Evolutionary conservation across 495 filamentous ascomycete genomes (phyloP).

Genomic region (Annulohypoxylon stygium): DNA sequence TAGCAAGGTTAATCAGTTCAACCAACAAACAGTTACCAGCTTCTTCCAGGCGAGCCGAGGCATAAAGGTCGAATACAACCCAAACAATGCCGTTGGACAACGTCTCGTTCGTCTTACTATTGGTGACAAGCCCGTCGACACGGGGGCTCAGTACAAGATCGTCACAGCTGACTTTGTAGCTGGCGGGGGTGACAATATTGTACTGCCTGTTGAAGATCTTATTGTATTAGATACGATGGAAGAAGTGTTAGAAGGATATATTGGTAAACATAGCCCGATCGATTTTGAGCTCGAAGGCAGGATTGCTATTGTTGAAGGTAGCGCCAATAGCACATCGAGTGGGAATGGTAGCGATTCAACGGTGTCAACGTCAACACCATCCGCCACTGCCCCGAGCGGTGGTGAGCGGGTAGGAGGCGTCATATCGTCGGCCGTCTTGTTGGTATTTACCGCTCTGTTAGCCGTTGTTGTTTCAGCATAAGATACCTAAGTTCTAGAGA

Average conservation of each 20-base stretch:
- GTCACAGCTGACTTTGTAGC: constrained; percentile 69
- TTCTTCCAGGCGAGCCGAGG: constrained; percentile 65
- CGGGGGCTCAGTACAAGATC: constrained; percentile 58
- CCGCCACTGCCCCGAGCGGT: background rate
- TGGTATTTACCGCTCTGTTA: constrained; percentile 13
- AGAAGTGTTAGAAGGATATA: constrained; percentile 63
- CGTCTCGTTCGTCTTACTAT: constrained; percentile 61
- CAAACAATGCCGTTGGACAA: constrained; percentile 48
- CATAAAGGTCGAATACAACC: constrained; percentile 63
- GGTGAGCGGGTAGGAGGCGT: constrained; percentile 10
- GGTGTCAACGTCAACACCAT: background rate
- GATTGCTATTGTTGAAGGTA: constrained; percentile 55
- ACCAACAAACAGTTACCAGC: constrained; percentile 61
- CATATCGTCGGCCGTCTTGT: constrained; percentile 3
- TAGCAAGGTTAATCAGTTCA: constrained; percentile 59
- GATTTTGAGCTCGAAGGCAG: constrained; percentile 63
- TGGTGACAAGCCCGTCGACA: constrained; percentile 55
- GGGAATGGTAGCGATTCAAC: background rate
- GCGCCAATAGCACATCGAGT: constrained; percentile 11
- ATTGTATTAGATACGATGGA: constrained; percentile 64
- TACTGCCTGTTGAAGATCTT: constrained; percentile 52
- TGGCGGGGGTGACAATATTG: constrained; percentile 68
- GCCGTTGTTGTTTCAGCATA: constrained; percentile 15
- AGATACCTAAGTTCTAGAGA: background rate
- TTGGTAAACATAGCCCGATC: constrained; percentile 59